phyloP scores from a whole-genome alignment of 2,329 filamentous ascomycete genomes.

The Penicillium concentricum region DNA sequence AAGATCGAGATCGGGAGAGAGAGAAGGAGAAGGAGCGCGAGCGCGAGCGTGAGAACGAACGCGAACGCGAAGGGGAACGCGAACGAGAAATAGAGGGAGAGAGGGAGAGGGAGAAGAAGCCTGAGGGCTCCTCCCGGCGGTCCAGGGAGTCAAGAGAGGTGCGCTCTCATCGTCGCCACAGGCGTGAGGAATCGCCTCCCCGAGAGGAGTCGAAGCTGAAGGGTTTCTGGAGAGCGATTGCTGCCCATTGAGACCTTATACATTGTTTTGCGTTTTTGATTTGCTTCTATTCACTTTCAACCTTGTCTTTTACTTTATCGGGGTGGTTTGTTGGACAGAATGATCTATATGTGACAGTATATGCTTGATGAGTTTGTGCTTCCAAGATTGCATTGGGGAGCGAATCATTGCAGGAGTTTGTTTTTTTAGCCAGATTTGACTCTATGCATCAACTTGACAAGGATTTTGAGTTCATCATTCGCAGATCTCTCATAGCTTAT shows the following conservation, averaged over 20 bases:
- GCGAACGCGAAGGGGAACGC: too few relatives aligned
- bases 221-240: conserved; percentile 30
- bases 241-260: conserved; percentile 25
- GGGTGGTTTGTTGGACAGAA: conserved; percentile 11
- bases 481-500: not conserved
- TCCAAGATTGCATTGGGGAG: conserved; percentile 18
- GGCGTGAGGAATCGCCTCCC: conserved; percentile 30
- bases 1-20: not conserved
- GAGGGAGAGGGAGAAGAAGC: not conserved
- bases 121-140: conserved; percentile 24
- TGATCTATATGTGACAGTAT: conserved; percentile 11
- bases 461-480: not conserved
- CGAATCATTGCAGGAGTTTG: conserved; percentile 26
- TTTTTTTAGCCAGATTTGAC: conserved; percentile 14
- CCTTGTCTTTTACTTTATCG: conserved; percentile 8
- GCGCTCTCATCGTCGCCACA: conserved; percentile 25
- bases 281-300: conserved; percentile 11
- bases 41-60: conserved; percentile 8
- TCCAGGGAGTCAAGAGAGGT: conserved; percentile 20
- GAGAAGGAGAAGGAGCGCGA: conserved; percentile 3
- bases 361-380: conserved; percentile 14
- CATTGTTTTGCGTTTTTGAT: not conserved
- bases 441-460: conserved; percentile 3
- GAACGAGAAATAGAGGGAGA: not conserved
- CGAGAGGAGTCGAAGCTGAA: conserved; percentile 31